Conservation (phyloP, 192 early-diverging fungal genomes). For the Gaertneriomyces semiglobifer region DNA sequence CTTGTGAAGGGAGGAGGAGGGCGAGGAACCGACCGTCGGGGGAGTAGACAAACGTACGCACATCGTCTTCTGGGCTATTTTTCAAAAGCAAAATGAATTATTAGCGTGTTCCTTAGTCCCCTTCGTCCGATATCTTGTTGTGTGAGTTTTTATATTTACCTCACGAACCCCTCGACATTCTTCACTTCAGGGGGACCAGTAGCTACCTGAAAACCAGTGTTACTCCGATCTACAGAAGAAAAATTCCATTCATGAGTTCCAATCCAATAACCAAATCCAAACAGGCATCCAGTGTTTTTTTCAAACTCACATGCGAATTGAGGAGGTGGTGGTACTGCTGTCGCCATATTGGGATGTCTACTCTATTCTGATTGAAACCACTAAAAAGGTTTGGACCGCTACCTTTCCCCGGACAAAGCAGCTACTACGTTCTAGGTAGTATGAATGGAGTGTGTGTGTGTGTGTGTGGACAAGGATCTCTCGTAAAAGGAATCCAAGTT, state of each 20-base stretch:
- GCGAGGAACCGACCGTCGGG: slow-evolving; percentile 30
- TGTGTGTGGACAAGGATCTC: too few relatives aligned
- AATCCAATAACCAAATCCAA: background rate
- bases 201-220: slow-evolving; percentile 18
- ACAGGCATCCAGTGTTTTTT: background rate
- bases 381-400: too few relatives aligned
- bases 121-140: background rate
- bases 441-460: too few relatives aligned
- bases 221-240: slow-evolving; percentile 14
- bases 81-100: background rate
- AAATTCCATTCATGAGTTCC: slow-evolving; percentile 2
- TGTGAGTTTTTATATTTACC: slow-evolving; percentile 1
- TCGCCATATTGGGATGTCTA: background rate
- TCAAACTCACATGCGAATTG: slow-evolving; percentile 18
- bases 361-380: too few relatives aligned
- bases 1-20: slow-evolving; percentile 42
- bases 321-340: slow-evolving; percentile 3
- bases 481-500: too few relatives aligned
- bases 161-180: slow-evolving; percentile 22
- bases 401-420: too few relatives aligned
- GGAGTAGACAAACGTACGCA: slow-evolving; percentile 27
- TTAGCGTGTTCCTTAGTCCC: background rate
- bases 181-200: slow-evolving; percentile 21
- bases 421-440: too few relatives aligned
- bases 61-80: slow-evolving; percentile 16